Evolutionary conservation across 2,329 filamentous ascomycete species (phyloP).

Genomic region (Endoconidiophora laricicola): DNA sequence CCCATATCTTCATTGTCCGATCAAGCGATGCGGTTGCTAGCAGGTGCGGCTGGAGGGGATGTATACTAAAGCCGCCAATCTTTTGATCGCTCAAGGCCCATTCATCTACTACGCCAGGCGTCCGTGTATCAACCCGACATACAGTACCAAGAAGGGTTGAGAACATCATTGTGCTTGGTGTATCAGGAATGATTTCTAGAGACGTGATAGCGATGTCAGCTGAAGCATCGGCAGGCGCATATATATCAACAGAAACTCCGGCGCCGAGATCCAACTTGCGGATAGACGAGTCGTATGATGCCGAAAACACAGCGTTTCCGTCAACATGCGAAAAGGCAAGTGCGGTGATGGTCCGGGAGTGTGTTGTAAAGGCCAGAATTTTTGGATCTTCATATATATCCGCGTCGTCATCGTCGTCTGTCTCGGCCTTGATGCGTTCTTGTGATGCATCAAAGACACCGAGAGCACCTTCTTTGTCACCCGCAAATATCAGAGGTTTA

Average conservation of each 20-base stretch:
- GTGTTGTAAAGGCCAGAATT: conserved; percentile 82
- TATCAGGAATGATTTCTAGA: conserved; percentile 56
- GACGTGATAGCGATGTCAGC: conserved; percentile 70
- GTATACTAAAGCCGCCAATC: conserved; percentile 81
- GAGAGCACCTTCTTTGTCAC: conserved; percentile 82
- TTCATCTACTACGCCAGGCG: conserved; percentile 2
- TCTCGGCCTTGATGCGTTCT: conserved; percentile 26
- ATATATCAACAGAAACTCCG: conserved; percentile 64
- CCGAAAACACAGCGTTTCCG: conserved; percentile 59
- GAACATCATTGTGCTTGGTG: conserved; percentile 66
- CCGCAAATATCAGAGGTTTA: conserved; percentile 80
- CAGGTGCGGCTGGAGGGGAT: conserved; percentile 65
- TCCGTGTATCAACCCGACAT: conserved; percentile 54
- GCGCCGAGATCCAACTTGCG: conserved; percentile 71
- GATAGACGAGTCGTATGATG: conserved; percentile 87
- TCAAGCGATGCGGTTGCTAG: conserved; percentile 82
- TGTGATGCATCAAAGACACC: conserved; percentile 85
- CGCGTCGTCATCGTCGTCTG: conserved; percentile 52
- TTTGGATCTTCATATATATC: conserved; percentile 50
- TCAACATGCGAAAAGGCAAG: conserved; percentile 65
- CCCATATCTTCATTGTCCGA: conserved; percentile 81
- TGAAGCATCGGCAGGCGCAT: conserved; percentile 51
- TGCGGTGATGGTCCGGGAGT: conserved; percentile 72
- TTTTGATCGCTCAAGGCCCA: conserved; percentile 80
- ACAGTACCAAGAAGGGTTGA: conserved; percentile 71